A percentile compares a stretch with the other conserved stretches of the same genome.
These are phyloP conservation scores for Sporisorium sorghi DNA, from an alignment of 1,284 basidiomycete species.

Conservation along the genomic window DNA sequence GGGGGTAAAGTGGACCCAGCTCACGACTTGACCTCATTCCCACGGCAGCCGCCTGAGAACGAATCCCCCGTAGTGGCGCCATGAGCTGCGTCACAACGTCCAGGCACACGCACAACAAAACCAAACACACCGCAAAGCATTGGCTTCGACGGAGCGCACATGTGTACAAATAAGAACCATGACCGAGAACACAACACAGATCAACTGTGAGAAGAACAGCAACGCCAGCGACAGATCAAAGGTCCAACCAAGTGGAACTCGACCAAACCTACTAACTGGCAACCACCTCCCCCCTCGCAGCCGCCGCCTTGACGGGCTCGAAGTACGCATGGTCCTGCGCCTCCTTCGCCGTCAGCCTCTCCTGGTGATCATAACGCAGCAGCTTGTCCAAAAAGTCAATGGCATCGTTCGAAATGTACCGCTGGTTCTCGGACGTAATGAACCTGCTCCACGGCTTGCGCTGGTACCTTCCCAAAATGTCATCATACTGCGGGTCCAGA, in stretches of 20 bases:
- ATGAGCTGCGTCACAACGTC: no score
- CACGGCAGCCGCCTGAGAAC: no score
- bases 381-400: slow-evolving; percentile 92
- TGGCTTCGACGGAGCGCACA: neutral
- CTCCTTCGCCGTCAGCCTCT: slow-evolving; percentile 84
- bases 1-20: no score
- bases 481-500: slow-evolving; percentile 69
- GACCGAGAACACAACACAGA: slow-evolving; percentile 1
- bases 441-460: slow-evolving; percentile 81
- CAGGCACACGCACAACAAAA: no score
- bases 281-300: slow-evolving; percentile 48
- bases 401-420: slow-evolving; percentile 86
- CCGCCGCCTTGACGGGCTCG: slow-evolving; percentile 58
- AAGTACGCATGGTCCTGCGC: slow-evolving; percentile 68
- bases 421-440: slow-evolving; percentile 81
- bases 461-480: slow-evolving; percentile 75
- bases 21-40: no score
- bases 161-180: slow-evolving; percentile 6
- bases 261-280: slow-evolving; percentile 38
- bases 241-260: no score
- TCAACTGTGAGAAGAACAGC: neutral
- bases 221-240: no score
- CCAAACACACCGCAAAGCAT: slow-evolving; percentile 1
- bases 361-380: slow-evolving; percentile 95
- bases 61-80: no score